Evolutionary conservation across 345 rosid species (phyloP).

Genomic region (Clausena lansium): DNA sequence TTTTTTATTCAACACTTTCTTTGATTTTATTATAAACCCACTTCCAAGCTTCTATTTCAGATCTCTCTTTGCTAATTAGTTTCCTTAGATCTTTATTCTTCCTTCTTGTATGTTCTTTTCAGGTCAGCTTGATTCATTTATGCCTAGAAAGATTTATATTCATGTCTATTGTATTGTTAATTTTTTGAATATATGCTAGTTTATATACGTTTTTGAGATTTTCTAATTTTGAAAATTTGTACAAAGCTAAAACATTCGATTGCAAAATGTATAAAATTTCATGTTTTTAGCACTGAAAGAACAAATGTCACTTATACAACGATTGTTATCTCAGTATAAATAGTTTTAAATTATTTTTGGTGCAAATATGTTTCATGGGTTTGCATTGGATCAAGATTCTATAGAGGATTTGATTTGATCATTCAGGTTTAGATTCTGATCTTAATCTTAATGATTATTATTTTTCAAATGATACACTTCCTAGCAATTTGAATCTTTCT

Average conservation of each 20-base stretch:
- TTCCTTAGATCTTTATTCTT: background rate
- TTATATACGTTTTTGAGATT: background rate
- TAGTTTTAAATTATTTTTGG: background rate
- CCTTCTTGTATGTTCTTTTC: background rate
- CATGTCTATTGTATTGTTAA: too few relatives aligned
- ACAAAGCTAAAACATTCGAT: background rate
- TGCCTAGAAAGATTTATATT: too few relatives aligned
- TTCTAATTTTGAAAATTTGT: background rate
- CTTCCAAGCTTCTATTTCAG: background rate
- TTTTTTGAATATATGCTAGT: background rate
- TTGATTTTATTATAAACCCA: conserved; percentile 7
- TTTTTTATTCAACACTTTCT: background rate
- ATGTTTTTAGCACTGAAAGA: background rate
- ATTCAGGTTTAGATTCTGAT: too few relatives aligned
- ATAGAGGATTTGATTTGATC: too few relatives aligned
- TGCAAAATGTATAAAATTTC: background rate
- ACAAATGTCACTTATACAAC: background rate
- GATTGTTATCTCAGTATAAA: background rate
- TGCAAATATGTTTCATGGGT: background rate
- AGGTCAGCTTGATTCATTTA: background rate
- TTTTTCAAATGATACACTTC: background rate
- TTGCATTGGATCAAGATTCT: background rate
- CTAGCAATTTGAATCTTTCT: background rate
- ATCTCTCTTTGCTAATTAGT: background rate
- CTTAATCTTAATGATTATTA: background rate